Percentiles rank a stretch among this genome's conserved stretches.
Conservation (phyloP, 2,329 filamentous ascomycete genomes). For the Graphium sp. region DNA sequence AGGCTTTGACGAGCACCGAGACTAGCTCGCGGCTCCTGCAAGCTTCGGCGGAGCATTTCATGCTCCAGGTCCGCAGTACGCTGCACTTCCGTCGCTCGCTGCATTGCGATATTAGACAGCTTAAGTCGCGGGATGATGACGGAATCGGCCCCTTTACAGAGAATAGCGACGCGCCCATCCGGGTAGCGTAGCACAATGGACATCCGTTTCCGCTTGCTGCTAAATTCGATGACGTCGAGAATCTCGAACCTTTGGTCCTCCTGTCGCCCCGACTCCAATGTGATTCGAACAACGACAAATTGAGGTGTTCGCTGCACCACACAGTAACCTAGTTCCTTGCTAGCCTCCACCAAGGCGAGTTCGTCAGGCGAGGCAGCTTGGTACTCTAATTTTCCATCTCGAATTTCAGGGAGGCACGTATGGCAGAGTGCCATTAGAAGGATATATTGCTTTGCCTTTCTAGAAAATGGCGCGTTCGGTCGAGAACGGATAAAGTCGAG, state of each 20-base stretch:
- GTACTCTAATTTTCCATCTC: slow-evolving; percentile 56
- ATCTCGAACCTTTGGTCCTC: slow-evolving; percentile 56
- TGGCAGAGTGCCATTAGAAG: slow-evolving; percentile 78
- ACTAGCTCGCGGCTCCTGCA: slow-evolving; percentile 38
- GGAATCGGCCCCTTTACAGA: slow-evolving; percentile 86
- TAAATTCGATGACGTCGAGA: slow-evolving; percentile 80
- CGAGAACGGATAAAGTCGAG: slow-evolving; percentile 60
- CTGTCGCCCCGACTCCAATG: slow-evolving; percentile 16
- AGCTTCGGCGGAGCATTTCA: slow-evolving; percentile 35
- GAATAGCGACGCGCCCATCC: slow-evolving; percentile 62
- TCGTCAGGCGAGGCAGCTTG: slow-evolving; percentile 88
- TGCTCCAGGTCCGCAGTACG: slow-evolving; percentile 42
- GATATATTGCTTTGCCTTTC: slow-evolving; percentile 67
- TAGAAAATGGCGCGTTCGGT: slow-evolving; percentile 61
- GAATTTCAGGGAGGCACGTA: slow-evolving; percentile 71
- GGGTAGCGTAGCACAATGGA: slow-evolving; percentile 77
- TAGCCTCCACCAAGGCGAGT: slow-evolving; percentile 67
- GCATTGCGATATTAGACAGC: slow-evolving; percentile 53
- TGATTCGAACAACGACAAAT: slow-evolving; percentile 38
- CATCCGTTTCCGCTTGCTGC: slow-evolving; percentile 79
- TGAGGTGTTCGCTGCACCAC: slow-evolving; percentile 59
- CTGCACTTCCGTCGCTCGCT: slow-evolving; percentile 54
- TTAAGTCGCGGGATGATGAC: slow-evolving; percentile 64
- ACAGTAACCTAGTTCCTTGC: slow-evolving; percentile 69
- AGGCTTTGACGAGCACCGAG: slow-evolving; percentile 37